Percentiles rank a stretch among this genome's conserved stretches.
Evolutionary conservation across 202 grass and related monocot genomes (phyloP).

Genomic region (Tripidium arundinaceum): DNA sequence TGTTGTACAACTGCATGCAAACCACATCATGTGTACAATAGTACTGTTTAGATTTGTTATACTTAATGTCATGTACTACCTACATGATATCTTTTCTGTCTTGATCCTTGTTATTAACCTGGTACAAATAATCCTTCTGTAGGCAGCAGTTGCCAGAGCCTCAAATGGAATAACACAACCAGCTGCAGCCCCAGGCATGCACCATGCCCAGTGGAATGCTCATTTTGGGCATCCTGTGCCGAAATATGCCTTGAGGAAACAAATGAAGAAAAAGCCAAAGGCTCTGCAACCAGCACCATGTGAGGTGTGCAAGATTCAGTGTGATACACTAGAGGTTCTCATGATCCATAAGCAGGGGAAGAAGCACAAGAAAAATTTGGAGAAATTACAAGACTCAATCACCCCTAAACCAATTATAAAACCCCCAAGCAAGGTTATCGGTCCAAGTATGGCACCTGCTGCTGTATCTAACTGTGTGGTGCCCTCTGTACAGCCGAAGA

Average conservation of each 20-base stretch:
- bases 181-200: slow-evolving; percentile 24
- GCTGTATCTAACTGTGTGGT: neutral
- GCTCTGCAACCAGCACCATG: slow-evolving; percentile 44
- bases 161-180: slow-evolving; percentile 34
- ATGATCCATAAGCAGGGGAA: slow-evolving; percentile 63
- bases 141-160: slow-evolving; percentile 41
- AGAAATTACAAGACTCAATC: slow-evolving; percentile 63
- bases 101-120: neutral
- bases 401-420: slow-evolving; percentile 38
- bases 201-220: slow-evolving; percentile 55
- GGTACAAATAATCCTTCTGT: neutral
- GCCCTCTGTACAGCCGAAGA: slow-evolving; percentile 24
- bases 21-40: neutral
- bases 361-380: slow-evolving; percentile 81
- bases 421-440: slow-evolving; percentile 6
- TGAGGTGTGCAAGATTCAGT: slow-evolving; percentile 73
- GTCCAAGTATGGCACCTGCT: slow-evolving; percentile 15
- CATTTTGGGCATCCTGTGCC: slow-evolving; percentile 47
- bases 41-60: slow-evolving; percentile 1
- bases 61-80: slow-evolving; percentile 5
- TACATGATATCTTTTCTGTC: neutral
- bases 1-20: neutral
- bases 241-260: slow-evolving; percentile 24
- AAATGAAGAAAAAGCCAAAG: slow-evolving; percentile 38
- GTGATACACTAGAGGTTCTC: slow-evolving; percentile 58